These are phyloP conservation scores for Hymenoscyphus albidus DNA, from an alignment of 2,329 filamentous ascomycete species.

Conservation along the genomic window DNA sequence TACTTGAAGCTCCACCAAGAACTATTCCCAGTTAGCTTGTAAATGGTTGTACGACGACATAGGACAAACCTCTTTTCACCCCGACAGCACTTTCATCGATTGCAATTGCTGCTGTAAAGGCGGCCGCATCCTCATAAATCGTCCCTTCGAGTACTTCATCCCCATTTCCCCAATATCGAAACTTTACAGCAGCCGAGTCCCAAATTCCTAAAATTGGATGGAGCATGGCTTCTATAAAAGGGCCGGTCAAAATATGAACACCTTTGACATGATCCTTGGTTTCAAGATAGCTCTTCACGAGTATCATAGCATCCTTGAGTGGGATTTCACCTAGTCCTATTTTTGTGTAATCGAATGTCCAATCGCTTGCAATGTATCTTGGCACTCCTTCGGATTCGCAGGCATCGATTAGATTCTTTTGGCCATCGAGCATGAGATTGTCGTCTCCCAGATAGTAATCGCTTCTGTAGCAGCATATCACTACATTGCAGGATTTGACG, in stretches of 20 bases:
- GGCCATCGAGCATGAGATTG: background rate
- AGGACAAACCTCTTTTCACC: background rate
- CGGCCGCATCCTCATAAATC: background rate
- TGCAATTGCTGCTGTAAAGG: background rate
- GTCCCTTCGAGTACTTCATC: background rate
- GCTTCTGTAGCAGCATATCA: background rate
- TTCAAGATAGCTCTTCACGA: background rate
- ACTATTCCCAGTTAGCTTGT: background rate
- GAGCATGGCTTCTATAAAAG: background rate
- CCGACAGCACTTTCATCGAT: background rate
- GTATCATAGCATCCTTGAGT: background rate
- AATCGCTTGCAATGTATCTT: slow-evolving; percentile 1
- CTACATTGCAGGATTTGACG: background rate
- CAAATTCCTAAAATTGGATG: background rate
- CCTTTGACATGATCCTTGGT: background rate
- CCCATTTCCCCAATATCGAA: background rate
- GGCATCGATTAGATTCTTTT: background rate
- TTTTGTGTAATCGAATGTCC: background rate
- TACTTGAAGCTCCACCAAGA: background rate
- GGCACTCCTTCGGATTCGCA: background rate
- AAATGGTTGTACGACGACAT: background rate
- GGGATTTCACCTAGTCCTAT: background rate
- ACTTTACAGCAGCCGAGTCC: background rate
- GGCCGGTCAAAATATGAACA: background rate
- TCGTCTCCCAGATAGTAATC: background rate